Base-by-base conservation (phyloP, 768 basidiomycete species). In the button mushroom (Agaricus bisporus) region DNA sequence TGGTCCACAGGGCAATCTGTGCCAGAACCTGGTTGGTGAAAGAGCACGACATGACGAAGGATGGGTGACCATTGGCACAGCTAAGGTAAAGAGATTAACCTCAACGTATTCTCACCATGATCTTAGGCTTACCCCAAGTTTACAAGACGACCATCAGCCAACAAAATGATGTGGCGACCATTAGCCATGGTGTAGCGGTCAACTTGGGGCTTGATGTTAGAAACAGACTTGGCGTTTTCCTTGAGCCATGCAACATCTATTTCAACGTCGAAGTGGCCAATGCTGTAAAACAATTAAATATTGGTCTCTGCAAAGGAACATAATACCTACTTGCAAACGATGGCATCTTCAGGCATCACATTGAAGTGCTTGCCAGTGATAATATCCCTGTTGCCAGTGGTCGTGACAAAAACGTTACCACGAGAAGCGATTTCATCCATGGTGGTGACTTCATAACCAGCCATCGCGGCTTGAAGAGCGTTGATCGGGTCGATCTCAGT, bases 401-500 rank as follows among this genome's bases (percentile, higher is more conserved):
- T 97, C 62, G 97, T 98, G 58, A 99, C 93, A 63, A 99, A 97
- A 66, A 99, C 70, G 73, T 98, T 98, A 57, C 81, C 69, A 35
- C 88, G 85, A 55, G 82, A 77, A 41, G 95, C 97, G 59, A 91
- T 93, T 32, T 97, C 94, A 65, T 99, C 95, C 95, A 99, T 98
- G 51, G 95, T 98, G 55, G 87, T 88, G 56, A 99, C 95, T 72
- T 99, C 95, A 70, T 94, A 99, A 54, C 97, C 97, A 65, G 93
- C 94, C 97, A 99, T 99, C 51, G 95, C 95, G 61, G 97, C 97
- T 71, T 99, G 97, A 56, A 99, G 88, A 48, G 95, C 97, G 70
- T 99, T 99, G 86, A 99, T 99, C 59, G 97, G 97, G 74, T 99
- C 97, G 68, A 99, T 97, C 71, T 99, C 97, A 59, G 97, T 98